Evolutionary conservation across 1,139 yeast genomes (phyloP).

Genomic region (Cylindricascospora bacillispora): DNA sequence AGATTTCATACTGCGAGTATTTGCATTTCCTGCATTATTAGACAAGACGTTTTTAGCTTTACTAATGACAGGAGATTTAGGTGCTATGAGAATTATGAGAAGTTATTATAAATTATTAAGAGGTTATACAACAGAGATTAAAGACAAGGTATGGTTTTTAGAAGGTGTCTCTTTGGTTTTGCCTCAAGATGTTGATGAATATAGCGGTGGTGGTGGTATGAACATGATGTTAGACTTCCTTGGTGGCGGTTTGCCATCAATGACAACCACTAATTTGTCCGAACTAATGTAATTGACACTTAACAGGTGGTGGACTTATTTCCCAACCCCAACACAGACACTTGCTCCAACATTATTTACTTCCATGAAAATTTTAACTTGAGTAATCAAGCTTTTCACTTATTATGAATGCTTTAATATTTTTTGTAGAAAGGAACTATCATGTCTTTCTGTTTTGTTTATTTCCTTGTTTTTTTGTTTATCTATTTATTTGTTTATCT

Average conservation of each 20-base stretch:
- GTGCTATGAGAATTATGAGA: slow-evolving; percentile 82
- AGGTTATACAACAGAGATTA: slow-evolving; percentile 73
- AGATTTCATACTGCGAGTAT: slow-evolving; percentile 75
- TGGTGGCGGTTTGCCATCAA: slow-evolving; percentile 62
- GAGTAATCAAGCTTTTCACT: too few species aligned
- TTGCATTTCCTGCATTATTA: slow-evolving; percentile 85
- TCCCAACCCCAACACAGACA: too few species aligned
- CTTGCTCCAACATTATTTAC: too few species aligned
- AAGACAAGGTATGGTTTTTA: slow-evolving; percentile 83
- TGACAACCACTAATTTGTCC: slow-evolving; percentile 33
- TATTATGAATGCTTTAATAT: too few species aligned
- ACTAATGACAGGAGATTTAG: slow-evolving; percentile 70
- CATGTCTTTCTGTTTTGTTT: too few species aligned
- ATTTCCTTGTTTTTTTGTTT: too few species aligned
- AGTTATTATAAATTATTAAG: slow-evolving; percentile 74
- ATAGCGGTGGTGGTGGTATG: slow-evolving; percentile 81
- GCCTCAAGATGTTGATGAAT: slow-evolving; percentile 74
- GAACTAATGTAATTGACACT: slow-evolving; percentile 23
- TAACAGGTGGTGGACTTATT: too few species aligned
- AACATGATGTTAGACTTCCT: slow-evolving; percentile 81
- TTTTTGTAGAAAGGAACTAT: too few species aligned
- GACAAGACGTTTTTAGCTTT: slow-evolving; percentile 67
- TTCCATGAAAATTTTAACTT: too few species aligned
- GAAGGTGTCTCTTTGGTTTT: slow-evolving; percentile 83
- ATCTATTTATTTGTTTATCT: too few species aligned